phyloP scores from a whole-genome alignment of 345 rosid genomes.

The Gossypium mustelinum region DNA sequence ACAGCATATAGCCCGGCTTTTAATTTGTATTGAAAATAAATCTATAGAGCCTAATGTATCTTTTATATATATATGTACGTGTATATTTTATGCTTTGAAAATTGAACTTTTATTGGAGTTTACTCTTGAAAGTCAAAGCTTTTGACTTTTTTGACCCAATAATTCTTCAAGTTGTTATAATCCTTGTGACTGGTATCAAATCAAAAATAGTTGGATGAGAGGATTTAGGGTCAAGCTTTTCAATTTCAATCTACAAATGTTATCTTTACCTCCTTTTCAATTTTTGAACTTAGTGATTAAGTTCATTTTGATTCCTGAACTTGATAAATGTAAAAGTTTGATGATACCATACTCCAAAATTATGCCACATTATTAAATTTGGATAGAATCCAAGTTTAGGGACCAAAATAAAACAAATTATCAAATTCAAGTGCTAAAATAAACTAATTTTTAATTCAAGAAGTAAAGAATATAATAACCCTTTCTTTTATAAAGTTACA shows the following conservation, averaged over 20 bases:
- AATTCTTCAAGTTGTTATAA: neutral
- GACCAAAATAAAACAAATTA: no score
- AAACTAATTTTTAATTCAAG: no score
- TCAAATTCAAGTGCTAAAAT: no score
- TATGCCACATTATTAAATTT: no score
- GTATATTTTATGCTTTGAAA: neutral
- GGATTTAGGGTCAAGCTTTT: neutral
- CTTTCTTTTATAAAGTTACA: no score
- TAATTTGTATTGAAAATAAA: neutral
- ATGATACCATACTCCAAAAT: no score
- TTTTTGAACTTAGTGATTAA: neutral
- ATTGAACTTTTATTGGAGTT: neutral
- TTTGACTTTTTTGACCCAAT: neutral
- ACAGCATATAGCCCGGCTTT: neutral
- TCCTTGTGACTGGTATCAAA: neutral
- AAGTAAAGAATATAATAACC: no score
- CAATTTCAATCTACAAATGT: neutral
- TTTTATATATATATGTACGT: neutral
- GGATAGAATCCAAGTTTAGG: no score
- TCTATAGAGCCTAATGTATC: slow-evolving; percentile 3
- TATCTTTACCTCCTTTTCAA: neutral
- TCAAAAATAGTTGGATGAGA: neutral
- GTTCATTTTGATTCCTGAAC: no score
- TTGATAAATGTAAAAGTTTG: no score
- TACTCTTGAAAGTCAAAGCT: neutral